Base-by-base conservation (phyloP, 2,329 filamentous ascomycete genomes). In the Xylogone sp. region DNA sequence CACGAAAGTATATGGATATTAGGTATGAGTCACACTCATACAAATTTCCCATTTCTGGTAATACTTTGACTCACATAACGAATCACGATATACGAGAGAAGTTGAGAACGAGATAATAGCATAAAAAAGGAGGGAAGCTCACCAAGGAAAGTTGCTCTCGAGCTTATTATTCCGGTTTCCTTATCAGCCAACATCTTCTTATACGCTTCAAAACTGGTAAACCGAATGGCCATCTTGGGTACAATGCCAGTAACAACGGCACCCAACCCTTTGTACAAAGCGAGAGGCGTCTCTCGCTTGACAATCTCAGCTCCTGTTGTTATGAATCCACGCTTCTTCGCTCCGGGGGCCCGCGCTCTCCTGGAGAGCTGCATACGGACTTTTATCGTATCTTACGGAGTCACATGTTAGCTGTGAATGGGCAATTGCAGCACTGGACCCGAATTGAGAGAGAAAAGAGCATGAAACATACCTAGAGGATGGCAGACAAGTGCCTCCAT, bases 191-290 rank as follows among this genome's bases (percentile, higher is more conserved):
- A 77, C 55, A 87, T 56, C 68, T 90, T 84, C 81, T 97, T 97
- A 74, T 97, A 99, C 68, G 82, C 84, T 71, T 97, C 94, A 72
- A 97, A 99, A 50, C 90, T 96, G 45, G 93, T 96, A 75, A 99
- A 99, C 39, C 94, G 89, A 69, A 97, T 99, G 55, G 94, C 94
- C 94, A 99, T 99, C 75, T 99, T 99, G 50, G 94, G 94, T 20
- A 99, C 84, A 69, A 99, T 99, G 60, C 94, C 94, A 21, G 92
- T 97, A 53, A 97, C 71, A 42, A 99, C 94, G 50, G 94, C 94
- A 56, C 94, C 94, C n/a, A 99, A 82, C 60, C 94, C 94, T 77
- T 99, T 99, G 81, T 99, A 99, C 53, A 99, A 76, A 57, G 88
- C 94, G 31, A 99, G 76, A 1, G 91, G 90, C 13, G 94, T 97